phyloP scores from a whole-genome alignment of 2,329 filamentous ascomycete genomes.

The Hymenotorrendiella dingleyae region DNA sequence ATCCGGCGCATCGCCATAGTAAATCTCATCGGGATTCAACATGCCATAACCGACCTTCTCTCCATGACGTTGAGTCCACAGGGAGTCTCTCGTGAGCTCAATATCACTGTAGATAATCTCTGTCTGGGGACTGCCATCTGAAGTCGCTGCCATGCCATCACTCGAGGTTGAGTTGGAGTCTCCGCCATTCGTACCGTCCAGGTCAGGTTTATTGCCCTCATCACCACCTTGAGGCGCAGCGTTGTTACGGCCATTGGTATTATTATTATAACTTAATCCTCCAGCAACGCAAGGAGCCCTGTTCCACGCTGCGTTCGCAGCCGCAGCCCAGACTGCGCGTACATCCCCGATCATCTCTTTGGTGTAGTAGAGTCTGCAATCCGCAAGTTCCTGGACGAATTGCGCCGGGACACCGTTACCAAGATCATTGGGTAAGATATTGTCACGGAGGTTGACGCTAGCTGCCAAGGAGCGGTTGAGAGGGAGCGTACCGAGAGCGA shows the following conservation, averaged over 20 bases:
- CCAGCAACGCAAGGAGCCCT: constrained; percentile 32
- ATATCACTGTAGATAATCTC: constrained; percentile 6
- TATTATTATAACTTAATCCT: constrained; percentile 9
- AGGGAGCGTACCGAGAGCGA: constrained; percentile 11
- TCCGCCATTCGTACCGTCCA: too few species aligned
- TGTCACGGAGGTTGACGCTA: constrained; percentile 39
- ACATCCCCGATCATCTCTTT: constrained; percentile 45
- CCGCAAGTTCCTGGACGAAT: constrained; percentile 54
- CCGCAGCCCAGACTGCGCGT: constrained; percentile 45
- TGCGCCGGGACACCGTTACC: constrained; percentile 44
- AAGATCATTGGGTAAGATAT: constrained; percentile 27
- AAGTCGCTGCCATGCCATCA: neutral
- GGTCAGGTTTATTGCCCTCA: too few species aligned
- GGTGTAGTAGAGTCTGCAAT: constrained; percentile 57
- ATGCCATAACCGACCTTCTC: constrained; percentile 5
- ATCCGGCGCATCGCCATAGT: too few species aligned
- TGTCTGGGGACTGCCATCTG: neutral
- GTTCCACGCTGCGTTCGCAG: constrained; percentile 36
- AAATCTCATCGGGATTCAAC: too few species aligned
- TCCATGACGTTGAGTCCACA: constrained; percentile 4
- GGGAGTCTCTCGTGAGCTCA: neutral
- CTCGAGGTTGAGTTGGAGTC: neutral
- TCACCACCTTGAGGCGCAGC: too few species aligned
- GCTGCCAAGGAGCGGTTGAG: constrained; percentile 25
- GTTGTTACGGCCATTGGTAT: too few species aligned